These are phyloP conservation scores for Peziza echinospora DNA, from an alignment of 495 filamentous ascomycete species.

Conservation along the genomic window DNA sequence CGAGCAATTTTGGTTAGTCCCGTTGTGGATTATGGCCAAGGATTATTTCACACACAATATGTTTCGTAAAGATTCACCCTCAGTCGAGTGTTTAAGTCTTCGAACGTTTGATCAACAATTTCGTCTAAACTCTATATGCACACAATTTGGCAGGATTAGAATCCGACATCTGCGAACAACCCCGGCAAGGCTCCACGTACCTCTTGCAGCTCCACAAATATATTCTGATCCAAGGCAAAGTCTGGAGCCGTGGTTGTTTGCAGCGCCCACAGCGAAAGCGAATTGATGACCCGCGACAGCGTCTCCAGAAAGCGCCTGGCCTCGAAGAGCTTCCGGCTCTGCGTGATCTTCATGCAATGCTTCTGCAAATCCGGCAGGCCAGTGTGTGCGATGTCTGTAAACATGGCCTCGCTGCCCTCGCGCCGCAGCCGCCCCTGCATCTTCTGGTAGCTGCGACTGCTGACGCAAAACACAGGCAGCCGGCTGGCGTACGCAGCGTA, in stretches of 20 bases:
- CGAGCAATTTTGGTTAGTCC: background rate
- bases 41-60: background rate
- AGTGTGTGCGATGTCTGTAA: constrained; percentile 26
- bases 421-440: constrained; percentile 31
- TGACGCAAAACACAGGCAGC: constrained; percentile 42
- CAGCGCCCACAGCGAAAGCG: constrained; percentile 29
- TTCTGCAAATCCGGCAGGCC: constrained; percentile 35
- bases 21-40: background rate
- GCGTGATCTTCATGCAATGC: constrained; percentile 34
- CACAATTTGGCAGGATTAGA: background rate
- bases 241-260: constrained; percentile 18
- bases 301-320: constrained; percentile 28
- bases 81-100: background rate
- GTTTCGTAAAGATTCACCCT: background rate
- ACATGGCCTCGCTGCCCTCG: constrained; percentile 28
- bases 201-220: background rate
- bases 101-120: background rate
- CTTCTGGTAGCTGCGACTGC: constrained; percentile 35
- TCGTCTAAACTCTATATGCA: background rate
- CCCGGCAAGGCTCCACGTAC: background rate
- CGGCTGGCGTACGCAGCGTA: constrained; percentile 31
- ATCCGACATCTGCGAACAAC: background rate
- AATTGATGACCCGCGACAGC: constrained; percentile 29
- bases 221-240: background rate
- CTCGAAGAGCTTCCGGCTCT: constrained; percentile 24